Evolutionary conservation across 768 basidiomycete species (phyloP).

Genomic region (Astraeus odoratus): DNA sequence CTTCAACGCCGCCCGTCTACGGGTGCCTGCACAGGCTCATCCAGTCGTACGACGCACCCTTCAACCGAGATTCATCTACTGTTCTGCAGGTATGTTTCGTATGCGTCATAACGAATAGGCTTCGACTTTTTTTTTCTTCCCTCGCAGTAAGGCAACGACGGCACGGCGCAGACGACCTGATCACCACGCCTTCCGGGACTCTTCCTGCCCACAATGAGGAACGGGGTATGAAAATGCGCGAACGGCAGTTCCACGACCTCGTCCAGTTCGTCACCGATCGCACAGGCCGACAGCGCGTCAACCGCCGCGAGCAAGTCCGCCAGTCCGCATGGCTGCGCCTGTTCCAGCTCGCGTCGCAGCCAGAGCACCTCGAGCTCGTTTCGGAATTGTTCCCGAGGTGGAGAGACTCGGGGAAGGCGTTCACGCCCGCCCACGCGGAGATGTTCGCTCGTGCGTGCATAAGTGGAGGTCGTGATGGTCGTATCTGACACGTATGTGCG

Average conservation of each 20-base stretch:
- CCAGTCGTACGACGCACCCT: conserved; percentile 5
- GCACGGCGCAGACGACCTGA: conserved; percentile 3
- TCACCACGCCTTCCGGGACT: conserved; percentile 5
- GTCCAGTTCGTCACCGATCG: conserved; percentile 24
- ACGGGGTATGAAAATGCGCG: conserved; percentile 10
- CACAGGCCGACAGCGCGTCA: conserved; percentile 21
- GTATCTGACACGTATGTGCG: neutral
- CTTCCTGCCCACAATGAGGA: neutral
- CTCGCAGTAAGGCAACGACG: neutral
- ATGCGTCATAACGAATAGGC: neutral
- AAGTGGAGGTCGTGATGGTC: too few species aligned
- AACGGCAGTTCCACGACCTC: conserved; percentile 15
- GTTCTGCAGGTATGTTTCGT: conserved; percentile 17
- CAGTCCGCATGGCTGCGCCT: conserved; percentile 45
- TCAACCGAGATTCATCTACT: conserved; percentile 11
- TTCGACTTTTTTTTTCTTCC: neutral
- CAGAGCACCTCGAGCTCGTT: conserved; percentile 43
- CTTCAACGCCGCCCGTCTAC: conserved; percentile 9
- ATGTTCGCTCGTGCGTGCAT: conserved; percentile 49
- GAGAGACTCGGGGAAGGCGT: conserved; percentile 37
- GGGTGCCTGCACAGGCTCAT: neutral
- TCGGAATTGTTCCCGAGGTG: conserved; percentile 43
- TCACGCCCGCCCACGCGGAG: conserved; percentile 36
- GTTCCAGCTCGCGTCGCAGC: conserved; percentile 42
- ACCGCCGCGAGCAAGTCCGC: conserved; percentile 32